Base-by-base conservation (phyloP, 108 stramenopile species). In the Ochromonas danica region DNA sequence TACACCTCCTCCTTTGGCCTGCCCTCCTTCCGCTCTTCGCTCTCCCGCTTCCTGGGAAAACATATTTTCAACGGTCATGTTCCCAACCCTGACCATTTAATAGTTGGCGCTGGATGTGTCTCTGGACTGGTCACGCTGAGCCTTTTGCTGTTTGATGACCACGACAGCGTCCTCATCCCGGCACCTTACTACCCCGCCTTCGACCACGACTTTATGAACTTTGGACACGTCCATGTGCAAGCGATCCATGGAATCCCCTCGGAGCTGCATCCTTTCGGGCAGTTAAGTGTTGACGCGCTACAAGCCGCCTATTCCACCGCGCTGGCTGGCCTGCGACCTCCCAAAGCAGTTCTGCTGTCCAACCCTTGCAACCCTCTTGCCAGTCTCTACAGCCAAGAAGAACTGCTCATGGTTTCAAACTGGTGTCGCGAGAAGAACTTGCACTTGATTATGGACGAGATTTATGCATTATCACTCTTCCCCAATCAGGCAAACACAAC, bases 341-440 rank as follows among this genome's bases (percentile, higher is more conserved):
- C 79, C 27, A 88, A 84, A 61, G 90, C 93, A 39, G 75, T 96
- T 0, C 81, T 96, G 61, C 81, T 96, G 31, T 92, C 92, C 35
- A 94, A 94, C 75, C 95, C 95, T 3, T 89, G 93, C 83, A 96
- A 94, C 83, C 95, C 95, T n/a, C 85, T 94, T 51, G 95, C 92
- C 3, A 84, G 87, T 3, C 85, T 90, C 70, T 93, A 94, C 71
- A 40, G 71, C 28, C 85, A 89, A 1, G 81, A 89, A 22, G 81
- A 85, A 2, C 81, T 94, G 22, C 6, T 14, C 22, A 51, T 51
- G 45, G 22, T 51, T 51, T 51, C 22, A 51, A 51, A 22, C 22
- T 51, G 45, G 45, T 6, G 14, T 14, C 22, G 92, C 28, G 81
- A 84, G 36, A 70, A 88, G 41, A 81, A 84, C 1, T 70, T 96